Conservation (phyloP, 176 grass and related monocot genomes). For the Pontederia crassipes region DNA sequence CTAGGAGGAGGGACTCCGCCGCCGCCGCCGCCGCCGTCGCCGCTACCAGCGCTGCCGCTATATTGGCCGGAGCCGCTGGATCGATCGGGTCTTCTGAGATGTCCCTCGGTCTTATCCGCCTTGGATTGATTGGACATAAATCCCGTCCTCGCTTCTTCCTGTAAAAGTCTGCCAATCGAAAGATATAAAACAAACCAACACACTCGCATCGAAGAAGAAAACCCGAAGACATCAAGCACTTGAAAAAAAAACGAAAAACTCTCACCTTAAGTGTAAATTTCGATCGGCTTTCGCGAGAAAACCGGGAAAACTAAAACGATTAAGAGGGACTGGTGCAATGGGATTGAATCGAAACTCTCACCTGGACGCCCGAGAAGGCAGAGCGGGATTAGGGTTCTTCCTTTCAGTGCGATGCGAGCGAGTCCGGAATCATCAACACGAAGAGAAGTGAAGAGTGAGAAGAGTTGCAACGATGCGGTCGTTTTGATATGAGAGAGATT, state of each 20-base stretch:
- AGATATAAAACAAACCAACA: background rate
- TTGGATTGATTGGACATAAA: constrained; percentile 62
- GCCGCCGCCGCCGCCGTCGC: constrained; percentile 25
- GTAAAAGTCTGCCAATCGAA: background rate
- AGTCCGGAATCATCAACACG: constrained; percentile 22
- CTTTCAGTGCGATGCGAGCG: constrained; percentile 30
- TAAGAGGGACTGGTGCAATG: background rate
- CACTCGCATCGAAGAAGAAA: background rate
- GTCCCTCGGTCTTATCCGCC: constrained; percentile 51
- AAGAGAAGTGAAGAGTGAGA: background rate
- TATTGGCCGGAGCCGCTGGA: constrained; percentile 53
- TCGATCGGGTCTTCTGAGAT: constrained; percentile 58
- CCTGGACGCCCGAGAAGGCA: background rate
- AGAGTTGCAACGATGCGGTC: no score
- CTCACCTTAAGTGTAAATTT: background rate
- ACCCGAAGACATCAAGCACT: background rate
- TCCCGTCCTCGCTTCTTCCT: constrained; percentile 24
- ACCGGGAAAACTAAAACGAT: background rate
- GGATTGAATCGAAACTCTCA: background rate
- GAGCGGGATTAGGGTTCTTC: constrained; percentile 16
- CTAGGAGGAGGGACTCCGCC: constrained; percentile 7
- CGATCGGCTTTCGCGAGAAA: no score
- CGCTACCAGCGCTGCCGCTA: constrained; percentile 43
- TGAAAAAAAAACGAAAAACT: background rate
- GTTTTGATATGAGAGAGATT: background rate